These are phyloP conservation scores for Iberis pinnata DNA, from an alignment of 345 rosid species.

Conservation along the genomic window DNA sequence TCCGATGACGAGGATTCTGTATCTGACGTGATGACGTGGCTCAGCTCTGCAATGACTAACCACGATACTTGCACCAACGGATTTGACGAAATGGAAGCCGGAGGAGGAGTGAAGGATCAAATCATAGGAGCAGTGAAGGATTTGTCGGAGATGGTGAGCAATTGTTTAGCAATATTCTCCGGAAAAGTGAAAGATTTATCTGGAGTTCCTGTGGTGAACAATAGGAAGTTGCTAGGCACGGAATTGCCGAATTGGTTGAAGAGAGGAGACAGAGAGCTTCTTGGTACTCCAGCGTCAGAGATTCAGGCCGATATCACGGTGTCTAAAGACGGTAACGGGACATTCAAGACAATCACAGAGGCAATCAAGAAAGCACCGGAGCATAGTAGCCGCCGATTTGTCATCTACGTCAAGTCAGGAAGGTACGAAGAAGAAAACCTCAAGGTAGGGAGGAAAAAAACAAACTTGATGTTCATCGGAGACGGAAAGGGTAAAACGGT, in stretches of 20 bases:
- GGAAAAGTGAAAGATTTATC: slow-evolving; percentile 44
- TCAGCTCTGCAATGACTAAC: slow-evolving; percentile 85
- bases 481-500: slow-evolving; percentile 85
- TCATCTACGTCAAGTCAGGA: slow-evolving; percentile 84
- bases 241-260: slow-evolving; percentile 64
- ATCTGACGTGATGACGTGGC: slow-evolving; percentile 86
- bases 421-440: slow-evolving; percentile 73
- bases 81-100: slow-evolving; percentile 35
- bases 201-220: slow-evolving; percentile 85
- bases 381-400: slow-evolving; percentile 49
- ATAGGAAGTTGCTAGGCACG: slow-evolving; percentile 39
- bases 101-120: slow-evolving; percentile 59
- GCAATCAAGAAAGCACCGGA: slow-evolving; percentile 91
- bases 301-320: slow-evolving; percentile 79
- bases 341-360: slow-evolving; percentile 67
- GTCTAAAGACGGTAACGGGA: slow-evolving; percentile 75
- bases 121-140: slow-evolving; percentile 49
- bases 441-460: slow-evolving; percentile 88
- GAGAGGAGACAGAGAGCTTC: slow-evolving; percentile 55
- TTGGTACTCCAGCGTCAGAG: slow-evolving; percentile 44
- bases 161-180: slow-evolving; percentile 69
- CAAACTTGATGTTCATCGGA: slow-evolving; percentile 79
- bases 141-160: slow-evolving; percentile 83
- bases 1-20: slow-evolving; percentile 6
- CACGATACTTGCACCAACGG: slow-evolving; percentile 95